Evolutionary conservation across 2,329 filamentous ascomycete genomes (phyloP).

Genomic region (Paraphoma sp.): DNA sequence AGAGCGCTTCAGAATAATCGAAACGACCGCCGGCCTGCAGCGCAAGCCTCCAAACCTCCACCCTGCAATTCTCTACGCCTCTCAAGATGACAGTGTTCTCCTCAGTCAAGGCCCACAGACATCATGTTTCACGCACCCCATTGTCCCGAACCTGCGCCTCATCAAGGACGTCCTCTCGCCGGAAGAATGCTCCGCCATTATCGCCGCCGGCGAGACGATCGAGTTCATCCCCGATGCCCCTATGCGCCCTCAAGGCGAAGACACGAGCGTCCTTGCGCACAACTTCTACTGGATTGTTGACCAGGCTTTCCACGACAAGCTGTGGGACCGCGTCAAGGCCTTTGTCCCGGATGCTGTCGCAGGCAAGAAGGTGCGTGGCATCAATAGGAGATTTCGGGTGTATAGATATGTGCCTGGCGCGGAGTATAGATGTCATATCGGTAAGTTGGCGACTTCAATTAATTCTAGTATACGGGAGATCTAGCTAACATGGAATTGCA

Average conservation of each 20-base stretch:
- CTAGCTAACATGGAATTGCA: background rate
- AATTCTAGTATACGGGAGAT: no score
- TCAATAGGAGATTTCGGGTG: constrained; percentile 74
- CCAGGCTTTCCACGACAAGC: constrained; percentile 64
- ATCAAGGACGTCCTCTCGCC: constrained; percentile 66
- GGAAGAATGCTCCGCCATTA: constrained; percentile 69
- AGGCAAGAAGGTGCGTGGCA: constrained; percentile 65
- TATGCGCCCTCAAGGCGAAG: constrained; percentile 68
- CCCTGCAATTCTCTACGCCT: constrained; percentile 69
- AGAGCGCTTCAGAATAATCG: constrained; percentile 63
- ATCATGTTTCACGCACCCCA: constrained; percentile 65
- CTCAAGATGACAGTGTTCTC: constrained; percentile 62
- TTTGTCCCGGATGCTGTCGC: constrained; percentile 64
- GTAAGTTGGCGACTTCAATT: constrained; percentile 27
- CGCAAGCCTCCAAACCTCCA: constrained; percentile 74
- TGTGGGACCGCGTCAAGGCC: constrained; percentile 67
- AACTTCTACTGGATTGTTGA: constrained; percentile 79
- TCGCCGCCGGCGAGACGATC: constrained; percentile 70
- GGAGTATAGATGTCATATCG: constrained; percentile 73
- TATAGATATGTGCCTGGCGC: constrained; percentile 77
- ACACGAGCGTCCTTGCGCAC: constrained; percentile 69
- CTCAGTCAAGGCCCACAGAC: constrained; percentile 57
- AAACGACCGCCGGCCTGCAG: constrained; percentile 64
- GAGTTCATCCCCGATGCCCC: constrained; percentile 73
- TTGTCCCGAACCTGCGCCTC: constrained; percentile 67